Conservation (phyloP, 805 yeast species). For the Pichia nanzhaoensis region DNA sequence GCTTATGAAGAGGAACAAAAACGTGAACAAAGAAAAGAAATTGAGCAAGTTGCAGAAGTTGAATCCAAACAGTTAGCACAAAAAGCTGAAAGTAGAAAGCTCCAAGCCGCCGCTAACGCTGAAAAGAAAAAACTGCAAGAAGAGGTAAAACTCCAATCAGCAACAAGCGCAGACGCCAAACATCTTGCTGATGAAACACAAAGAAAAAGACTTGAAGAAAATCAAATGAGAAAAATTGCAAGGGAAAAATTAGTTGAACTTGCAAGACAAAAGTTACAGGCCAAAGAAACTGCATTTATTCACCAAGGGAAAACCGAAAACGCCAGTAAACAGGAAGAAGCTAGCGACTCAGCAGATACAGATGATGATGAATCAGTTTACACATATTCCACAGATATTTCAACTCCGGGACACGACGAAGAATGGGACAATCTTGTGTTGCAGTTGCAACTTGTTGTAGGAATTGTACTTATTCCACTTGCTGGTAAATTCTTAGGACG, state of each 20-base stretch:
- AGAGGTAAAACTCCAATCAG: not conserved
- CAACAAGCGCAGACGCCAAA: not conserved
- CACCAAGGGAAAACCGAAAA: no score
- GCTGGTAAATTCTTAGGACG: slow-evolving; percentile 65
- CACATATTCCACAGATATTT: slow-evolving; percentile 28
- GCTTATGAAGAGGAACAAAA: not conserved
- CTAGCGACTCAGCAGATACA: slow-evolving; percentile 1
- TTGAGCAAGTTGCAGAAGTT: not conserved
- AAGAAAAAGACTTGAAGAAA: no score
- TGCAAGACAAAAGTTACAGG: not conserved
- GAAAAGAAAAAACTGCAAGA: slow-evolving; percentile 1
- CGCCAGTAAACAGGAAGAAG: no score
- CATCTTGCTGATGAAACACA: not conserved
- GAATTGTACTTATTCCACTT: slow-evolving; percentile 56
- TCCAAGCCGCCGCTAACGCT: not conserved
- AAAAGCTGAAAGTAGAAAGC: not conserved
- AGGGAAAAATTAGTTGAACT: not conserved
- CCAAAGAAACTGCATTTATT: not conserved
- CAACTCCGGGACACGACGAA: slow-evolving; percentile 36
- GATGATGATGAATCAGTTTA: slow-evolving; percentile 22
- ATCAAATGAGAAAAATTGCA: not conserved
- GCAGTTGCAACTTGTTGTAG: slow-evolving; percentile 52
- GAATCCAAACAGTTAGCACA: not conserved
- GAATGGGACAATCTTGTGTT: slow-evolving; percentile 68
- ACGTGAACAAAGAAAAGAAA: not conserved